Evolutionary conservation across 805 yeast genomes (phyloP), one percentile per base, ranked within the genome.

Genomic region (Candida manassasensis): DNA sequence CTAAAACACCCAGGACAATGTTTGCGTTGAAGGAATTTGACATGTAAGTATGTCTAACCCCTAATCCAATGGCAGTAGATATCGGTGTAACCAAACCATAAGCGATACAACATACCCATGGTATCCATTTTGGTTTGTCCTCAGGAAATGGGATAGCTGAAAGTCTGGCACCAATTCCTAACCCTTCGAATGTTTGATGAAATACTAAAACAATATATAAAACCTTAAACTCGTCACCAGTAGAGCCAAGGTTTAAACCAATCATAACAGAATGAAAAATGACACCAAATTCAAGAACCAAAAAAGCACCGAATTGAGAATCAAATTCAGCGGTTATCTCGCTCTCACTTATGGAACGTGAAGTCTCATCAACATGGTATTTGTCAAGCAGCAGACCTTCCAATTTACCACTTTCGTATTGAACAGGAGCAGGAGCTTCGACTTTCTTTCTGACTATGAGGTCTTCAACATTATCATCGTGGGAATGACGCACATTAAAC

Each of bases 11-110:
- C 19, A 55, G 38, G n/a, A 57, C 61, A 29, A 58, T 49, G n/a
- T 55, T 39, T 5, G 64, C 55, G 21, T 42, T 35, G 7, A 52
- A 52, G 22, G 55, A 53, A 33, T 56, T 54, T 9, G 60, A 61
- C 32, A 53, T 52, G 39, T 53, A 59, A n/a, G 40, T 37, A 4
- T 49, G 33, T 36, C 55, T 38, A 2, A 46, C 50, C 7, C 61
- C 63, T 29, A 50, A 49, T 18, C 63, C 63, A 18, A 57, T 57
- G 7, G 59, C 61, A 57, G 56, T 57, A 19, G 59, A 57, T 22
- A 57, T 35, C 10, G 63, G 61, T 6, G 61, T 56, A 26, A 50
- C 48, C 8, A 53, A 12, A 3, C 55, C 45, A 38, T 43, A 57
- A 9, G 53, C 59, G 56, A 57, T 52, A n/a, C n/a, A n/a, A n/a